phyloP scores from a whole-genome alignment of 2,329 filamentous ascomycete species.

The Colletotrichum magnum region DNA sequence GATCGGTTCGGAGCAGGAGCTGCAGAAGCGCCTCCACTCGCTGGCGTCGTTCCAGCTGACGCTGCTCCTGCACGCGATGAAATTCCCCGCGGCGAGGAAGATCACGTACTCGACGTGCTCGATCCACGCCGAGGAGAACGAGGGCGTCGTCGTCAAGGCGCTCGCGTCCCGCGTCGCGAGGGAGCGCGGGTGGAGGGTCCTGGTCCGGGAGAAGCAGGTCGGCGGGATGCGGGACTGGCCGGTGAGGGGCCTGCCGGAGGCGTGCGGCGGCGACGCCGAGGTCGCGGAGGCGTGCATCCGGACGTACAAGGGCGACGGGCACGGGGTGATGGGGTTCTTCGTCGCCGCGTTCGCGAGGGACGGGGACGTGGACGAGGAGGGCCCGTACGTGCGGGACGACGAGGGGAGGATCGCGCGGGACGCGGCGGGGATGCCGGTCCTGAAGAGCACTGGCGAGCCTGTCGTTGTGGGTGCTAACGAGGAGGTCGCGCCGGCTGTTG shows the following conservation, averaged over 20 bases:
- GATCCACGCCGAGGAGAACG: constrained; percentile 88
- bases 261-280: constrained; percentile 62
- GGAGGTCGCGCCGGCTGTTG: constrained; percentile 32
- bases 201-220: constrained; percentile 80
- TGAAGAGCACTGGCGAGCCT: constrained; percentile 52
- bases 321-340: constrained; percentile 96
- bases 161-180: constrained; percentile 77
- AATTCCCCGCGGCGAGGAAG: constrained; percentile 80
- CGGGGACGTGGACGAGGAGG: constrained; percentile 53
- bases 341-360: constrained; percentile 87
- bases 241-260: constrained; percentile 71
- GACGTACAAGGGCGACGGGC: constrained; percentile 83
- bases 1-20: constrained; percentile 67
- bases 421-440: constrained; percentile 54
- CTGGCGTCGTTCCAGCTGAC: constrained; percentile 86
- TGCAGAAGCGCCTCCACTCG: constrained; percentile 76
- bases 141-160: constrained; percentile 82
- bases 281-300: constrained; percentile 84
- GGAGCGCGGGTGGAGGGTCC: constrained; percentile 81
- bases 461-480: constrained; percentile 44
- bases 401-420: constrained; percentile 66
- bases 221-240: constrained; percentile 83
- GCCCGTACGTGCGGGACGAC: constrained; percentile 68
- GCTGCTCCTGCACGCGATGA: constrained; percentile 86
- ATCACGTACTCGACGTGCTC: constrained; percentile 97